Base-by-base conservation (phyloP, 106 monocot species). In the Dactylorhiza incarnata region DNA sequence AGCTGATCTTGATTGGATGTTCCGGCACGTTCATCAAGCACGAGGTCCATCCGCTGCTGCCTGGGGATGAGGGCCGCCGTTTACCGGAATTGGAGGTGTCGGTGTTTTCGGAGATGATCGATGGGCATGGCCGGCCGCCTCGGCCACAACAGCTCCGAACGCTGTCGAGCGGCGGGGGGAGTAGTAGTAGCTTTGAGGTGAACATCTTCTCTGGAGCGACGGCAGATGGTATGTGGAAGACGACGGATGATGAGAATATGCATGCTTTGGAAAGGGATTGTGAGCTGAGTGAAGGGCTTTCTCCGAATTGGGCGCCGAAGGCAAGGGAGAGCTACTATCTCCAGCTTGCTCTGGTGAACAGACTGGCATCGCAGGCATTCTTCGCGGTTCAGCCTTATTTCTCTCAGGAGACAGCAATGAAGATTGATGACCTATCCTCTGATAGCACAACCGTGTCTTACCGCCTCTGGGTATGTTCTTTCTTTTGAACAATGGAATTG, bases 251-350 rank as follows among this genome's bases (percentile, higher is more conserved):
- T 11, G 74, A 74, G 37, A 9, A 54, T 24, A 49, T 29, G 20
- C 20, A 20, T 14, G 73, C 0, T 14, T 25, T 16, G 48, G 44
- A 25, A 25, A 73, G 25, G 48, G 68, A 37, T 62, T 56, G 11
- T 53, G 53, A 6, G 46, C 16, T 17, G 72, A 25, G 49, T 59
- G 70, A 53, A 5, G 45, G 1, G 25, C 10, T 46, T 0, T 54
- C 49, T 17, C 71, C 51, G 71, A 83, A 74, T 23, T 88, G 87
- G 89, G 84, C 87, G 13, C 83, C 79, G 68, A 87, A 74, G 67
- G 87, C 81, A 47, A 81, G 71, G 82, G 93, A 93, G 75, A 86
- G 87, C 65, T 86, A 90, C 76, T 93, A 82, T 73, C 65, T 90
- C 49, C 93, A 90, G 82, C 75, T 87, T 46, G 80, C 87, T 17